Base-by-base conservation (phyloP, 2,329 filamentous ascomycete genomes). In the Verticillium isaacii region DNA sequence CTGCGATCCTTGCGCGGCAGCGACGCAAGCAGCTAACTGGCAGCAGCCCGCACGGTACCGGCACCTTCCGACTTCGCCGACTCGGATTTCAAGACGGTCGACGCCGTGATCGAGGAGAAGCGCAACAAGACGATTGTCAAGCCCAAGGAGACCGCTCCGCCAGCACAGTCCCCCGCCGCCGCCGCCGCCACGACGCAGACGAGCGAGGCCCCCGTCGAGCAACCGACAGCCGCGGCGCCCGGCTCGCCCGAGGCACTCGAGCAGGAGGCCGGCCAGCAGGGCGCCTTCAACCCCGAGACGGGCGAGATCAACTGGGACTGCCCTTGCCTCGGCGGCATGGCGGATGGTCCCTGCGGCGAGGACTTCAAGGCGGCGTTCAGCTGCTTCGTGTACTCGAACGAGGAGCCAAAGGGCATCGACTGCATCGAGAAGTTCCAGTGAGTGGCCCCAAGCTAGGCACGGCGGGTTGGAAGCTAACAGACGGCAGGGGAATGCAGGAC, bases 291-390 rank as follows among this genome's bases (percentile, higher is more conserved):
- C 77, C 93, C 93, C 2, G 95, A 98, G 80, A 99, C 95, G 11
- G 95, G 95, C 68, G 95, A 99, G 84, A 99, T 99, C 79, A 99
- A 99, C 83, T 99, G 95, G 95, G 95, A 98, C 75, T 99, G 95
- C 77, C 95, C 95, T 17, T 99, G 95, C 75, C 81, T 99, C 37
- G 95, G 95, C 57, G 95, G 95, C 60, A 99, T 99, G 95, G 95
- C 95, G 8, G 80, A 97, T 72, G 95, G 95, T 0, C 95, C 95
- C 60, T 99, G 95, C 74, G 95, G 95, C 57, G 92, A 96, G 74
- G 89, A 98, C 72, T 99, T 99, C 85, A 93, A 89, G 81, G 88
- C 89, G 29, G 95, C 95, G 0, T 99, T 99, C 71, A 97, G 93
- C 85, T 99, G 95, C 80, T 99, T 99, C 71, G 93, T 99, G n/a